These are phyloP conservation scores for Hydnomerulius pinastri DNA, from an alignment of 768 basidiomycete species.

Conservation along the genomic window DNA sequence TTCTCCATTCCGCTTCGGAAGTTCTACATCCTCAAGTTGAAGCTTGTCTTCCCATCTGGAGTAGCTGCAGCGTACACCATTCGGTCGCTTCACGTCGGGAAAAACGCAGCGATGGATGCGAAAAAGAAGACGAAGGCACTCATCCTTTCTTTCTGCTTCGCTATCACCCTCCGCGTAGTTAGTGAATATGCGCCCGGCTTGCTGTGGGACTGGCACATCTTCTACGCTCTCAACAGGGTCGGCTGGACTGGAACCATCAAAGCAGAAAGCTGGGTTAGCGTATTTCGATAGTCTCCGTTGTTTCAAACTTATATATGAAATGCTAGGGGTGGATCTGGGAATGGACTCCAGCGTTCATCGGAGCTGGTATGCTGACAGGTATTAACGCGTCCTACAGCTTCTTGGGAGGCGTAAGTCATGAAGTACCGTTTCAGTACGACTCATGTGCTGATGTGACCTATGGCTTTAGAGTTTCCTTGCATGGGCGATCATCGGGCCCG, in stretches of 20 bases:
- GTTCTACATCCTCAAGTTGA: constrained; percentile 64
- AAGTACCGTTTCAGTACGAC: background rate
- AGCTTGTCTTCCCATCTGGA: constrained; percentile 63
- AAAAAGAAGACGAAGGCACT: constrained; percentile 58
- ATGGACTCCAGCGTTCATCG: constrained; percentile 57
- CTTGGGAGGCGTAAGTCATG: constrained; percentile 39
- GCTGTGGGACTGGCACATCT: constrained; percentile 64
- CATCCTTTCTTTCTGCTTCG: constrained; percentile 44
- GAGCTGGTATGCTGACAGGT: constrained; percentile 60
- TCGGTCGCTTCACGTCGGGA: constrained; percentile 56
- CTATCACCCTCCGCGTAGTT: constrained; percentile 55
- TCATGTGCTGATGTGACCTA: background rate
- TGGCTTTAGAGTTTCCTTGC: constrained; percentile 50
- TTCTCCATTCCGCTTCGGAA: constrained; percentile 65
- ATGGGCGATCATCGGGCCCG: constrained; percentile 63
- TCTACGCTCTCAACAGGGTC: constrained; percentile 58
- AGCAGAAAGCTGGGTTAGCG: constrained; percentile 58
- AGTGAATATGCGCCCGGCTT: constrained; percentile 63
- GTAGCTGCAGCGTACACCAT: constrained; percentile 70
- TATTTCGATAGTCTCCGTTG: background rate
- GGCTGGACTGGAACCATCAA: constrained; percentile 63
- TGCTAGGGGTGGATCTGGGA: constrained; percentile 30
- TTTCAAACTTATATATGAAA: constrained; percentile 18
- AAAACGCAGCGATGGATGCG: constrained; percentile 49
- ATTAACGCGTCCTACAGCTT: constrained; percentile 60